Base-by-base conservation (phyloP, 106 monocot species). In the Acanthochlamys bracteata region DNA sequence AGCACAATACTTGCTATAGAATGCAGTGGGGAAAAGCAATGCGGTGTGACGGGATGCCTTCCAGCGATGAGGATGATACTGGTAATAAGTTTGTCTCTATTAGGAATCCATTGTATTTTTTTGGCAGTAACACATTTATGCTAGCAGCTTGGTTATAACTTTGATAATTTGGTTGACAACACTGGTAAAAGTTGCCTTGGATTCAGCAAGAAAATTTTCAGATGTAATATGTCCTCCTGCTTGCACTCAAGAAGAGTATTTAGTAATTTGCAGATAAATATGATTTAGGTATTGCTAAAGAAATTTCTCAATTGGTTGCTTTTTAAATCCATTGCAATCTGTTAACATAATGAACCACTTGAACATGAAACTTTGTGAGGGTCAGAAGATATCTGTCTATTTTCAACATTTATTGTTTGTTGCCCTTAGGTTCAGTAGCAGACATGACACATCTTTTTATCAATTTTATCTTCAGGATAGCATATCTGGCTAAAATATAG, bases 21-120 rank as follows among this genome's bases (percentile, higher is more conserved):
- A 93, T 89, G 93, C 85, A 85, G 45, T 93, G 93, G 93, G 93
- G 89, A 10, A 73, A 66, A 39, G 78, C 85, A 13, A 74, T 83
- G 73, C 69, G 93, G 12, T 94, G 93, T 57, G 81, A 81, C 60
- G 93, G 93, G 3, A 20, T 75, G 41, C 61, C 66, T 0, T 84
- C 89, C 24, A 62, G 66, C 40, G 83, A 77, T 12, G 77, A 69
- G 21, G 89, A 86, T 43, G 83, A 86, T 13, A 68, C 69, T 21
- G 80, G 78, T 79, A 49, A 45, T 13, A 45, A 7, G 12, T 49
- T 49, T 49, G 49, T 49, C 17, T 12, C 49, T 49, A 14, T 14
- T 49, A 49, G 12, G 17, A 2, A 49, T 49, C 33, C 33, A 33
- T 33, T 33, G 33, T 33, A 33, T 3, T 33, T 21, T 33, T 33